These are phyloP conservation scores for Penicillium nucicola DNA, from an alignment of 495 filamentous ascomycete species.

Conservation along the genomic window DNA sequence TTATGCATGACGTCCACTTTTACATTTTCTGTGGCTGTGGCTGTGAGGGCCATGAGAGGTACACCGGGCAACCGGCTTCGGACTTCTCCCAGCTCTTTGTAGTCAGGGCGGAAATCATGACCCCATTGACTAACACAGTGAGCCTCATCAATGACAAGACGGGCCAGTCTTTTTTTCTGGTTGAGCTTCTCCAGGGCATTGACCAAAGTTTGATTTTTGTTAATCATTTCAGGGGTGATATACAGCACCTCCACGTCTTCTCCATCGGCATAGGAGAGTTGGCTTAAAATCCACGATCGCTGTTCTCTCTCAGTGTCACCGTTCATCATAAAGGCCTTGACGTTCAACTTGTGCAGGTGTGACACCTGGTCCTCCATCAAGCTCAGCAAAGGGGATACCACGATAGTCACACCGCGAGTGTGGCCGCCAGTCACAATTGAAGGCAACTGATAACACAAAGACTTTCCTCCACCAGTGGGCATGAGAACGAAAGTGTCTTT, in stretches of 20 bases:
- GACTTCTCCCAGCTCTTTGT: constrained; percentile 77
- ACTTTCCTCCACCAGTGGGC: constrained; percentile 97
- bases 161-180: constrained; percentile 64
- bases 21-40: constrained; percentile 91
- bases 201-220: constrained; percentile 64
- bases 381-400: constrained; percentile 91
- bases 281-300: constrained; percentile 56
- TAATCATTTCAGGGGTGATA: constrained; percentile 95
- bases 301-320: constrained; percentile 60
- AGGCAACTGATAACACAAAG: constrained; percentile 93
- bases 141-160: constrained; percentile 95
- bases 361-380: constrained; percentile 95
- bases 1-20: constrained; percentile 87
- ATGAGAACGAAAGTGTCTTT: constrained; percentile 93
- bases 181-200: constrained; percentile 62
- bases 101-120: constrained; percentile 97
- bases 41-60: constrained; percentile 90
- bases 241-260: constrained; percentile 84
- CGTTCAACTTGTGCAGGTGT: constrained; percentile 70
- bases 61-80: constrained; percentile 67
- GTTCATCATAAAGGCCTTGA: constrained; percentile 75
- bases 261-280: constrained; percentile 55
- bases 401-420: constrained; percentile 83
- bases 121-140: constrained; percentile 99
- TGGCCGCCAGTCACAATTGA: constrained; percentile 77